phyloP scores from a whole-genome alignment of 805 yeast genomes.

The Candida anglica region DNA sequence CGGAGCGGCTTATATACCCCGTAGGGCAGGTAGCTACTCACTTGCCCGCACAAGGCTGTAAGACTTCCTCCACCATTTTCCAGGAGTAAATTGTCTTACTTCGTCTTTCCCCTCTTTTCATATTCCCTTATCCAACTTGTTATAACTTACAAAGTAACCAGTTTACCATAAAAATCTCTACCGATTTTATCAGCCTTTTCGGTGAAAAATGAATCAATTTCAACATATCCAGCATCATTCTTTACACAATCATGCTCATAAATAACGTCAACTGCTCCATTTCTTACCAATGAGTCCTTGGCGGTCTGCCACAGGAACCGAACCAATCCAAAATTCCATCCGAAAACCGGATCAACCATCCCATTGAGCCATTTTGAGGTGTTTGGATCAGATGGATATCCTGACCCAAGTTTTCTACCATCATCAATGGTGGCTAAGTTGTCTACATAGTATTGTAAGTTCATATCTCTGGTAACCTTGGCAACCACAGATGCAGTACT shows the following conservation, averaged over 20 bases:
- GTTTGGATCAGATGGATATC: conserved; percentile 91
- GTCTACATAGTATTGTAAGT: conserved; percentile 35
- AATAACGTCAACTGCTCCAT: conserved; percentile 49
- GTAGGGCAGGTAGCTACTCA: no score
- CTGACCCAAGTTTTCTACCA: conserved; percentile 66
- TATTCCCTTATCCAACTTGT: neutral
- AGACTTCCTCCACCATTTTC: no score
- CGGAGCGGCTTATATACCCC: no score
- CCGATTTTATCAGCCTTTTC: neutral
- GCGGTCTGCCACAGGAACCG: conserved; percentile 96
- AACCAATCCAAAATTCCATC: conserved; percentile 73
- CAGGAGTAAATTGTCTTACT: no score
- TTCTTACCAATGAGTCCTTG: conserved; percentile 58
- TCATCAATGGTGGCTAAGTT: conserved; percentile 21
- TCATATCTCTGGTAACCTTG: conserved; percentile 86
- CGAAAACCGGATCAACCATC: conserved; percentile 68
- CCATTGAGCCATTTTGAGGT: conserved; percentile 73
- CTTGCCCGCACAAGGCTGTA: no score
- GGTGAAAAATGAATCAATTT: conserved; percentile 1
- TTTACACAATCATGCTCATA: conserved; percentile 53
- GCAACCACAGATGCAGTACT: conserved; percentile 95
- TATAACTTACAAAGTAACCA: conserved; percentile 1
- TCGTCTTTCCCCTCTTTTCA: neutral
- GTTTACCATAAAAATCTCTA: conserved; percentile 1
- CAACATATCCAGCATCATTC: conserved; percentile 19